Evolutionary conservation across 768 basidiomycete genomes (phyloP).

Genomic region (Asterophora parasitica): DNA sequence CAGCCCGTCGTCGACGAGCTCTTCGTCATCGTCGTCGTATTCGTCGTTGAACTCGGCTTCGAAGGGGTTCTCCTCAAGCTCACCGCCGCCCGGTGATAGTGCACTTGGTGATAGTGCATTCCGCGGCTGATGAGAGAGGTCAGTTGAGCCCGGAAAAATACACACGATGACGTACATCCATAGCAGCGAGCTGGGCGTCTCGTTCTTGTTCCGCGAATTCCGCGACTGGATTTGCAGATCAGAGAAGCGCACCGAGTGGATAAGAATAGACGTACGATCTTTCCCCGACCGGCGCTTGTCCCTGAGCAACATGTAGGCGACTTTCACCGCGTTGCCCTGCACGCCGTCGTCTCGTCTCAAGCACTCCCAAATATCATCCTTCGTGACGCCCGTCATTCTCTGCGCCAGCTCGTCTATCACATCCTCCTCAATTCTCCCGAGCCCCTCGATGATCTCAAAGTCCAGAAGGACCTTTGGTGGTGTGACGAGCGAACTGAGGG

Average conservation of each 20-base stretch:
- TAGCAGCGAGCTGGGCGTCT: slow-evolving; percentile 70
- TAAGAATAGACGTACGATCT: slow-evolving; percentile 58
- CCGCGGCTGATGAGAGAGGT: slow-evolving; percentile 45
- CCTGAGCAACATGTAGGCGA: slow-evolving; percentile 89
- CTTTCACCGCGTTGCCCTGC: slow-evolving; percentile 90
- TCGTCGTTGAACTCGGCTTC: slow-evolving; percentile 67
- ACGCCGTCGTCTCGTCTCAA: slow-evolving; percentile 78
- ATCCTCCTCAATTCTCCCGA: slow-evolving; percentile 89
- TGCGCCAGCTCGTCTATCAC: slow-evolving; percentile 78
- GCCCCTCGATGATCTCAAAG: slow-evolving; percentile 84
- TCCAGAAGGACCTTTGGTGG: slow-evolving; percentile 62
- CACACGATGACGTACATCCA: slow-evolving; percentile 57
- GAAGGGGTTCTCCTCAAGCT: slow-evolving; percentile 75
- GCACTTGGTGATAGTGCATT: slow-evolving; percentile 64
- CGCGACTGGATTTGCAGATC: slow-evolving; percentile 43
- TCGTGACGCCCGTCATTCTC: slow-evolving; percentile 68
- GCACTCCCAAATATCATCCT: slow-evolving; percentile 86
- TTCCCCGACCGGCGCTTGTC: slow-evolving; percentile 83
- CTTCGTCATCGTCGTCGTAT: slow-evolving; percentile 50
- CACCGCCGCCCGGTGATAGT: slow-evolving; percentile 54
- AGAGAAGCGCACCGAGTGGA: not conserved
- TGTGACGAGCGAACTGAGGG: slow-evolving; percentile 65
- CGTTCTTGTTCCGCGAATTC: slow-evolving; percentile 83
- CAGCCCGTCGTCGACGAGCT: slow-evolving; percentile 33
- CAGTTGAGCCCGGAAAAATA: slow-evolving; percentile 2